Percentiles rank a stretch among this genome's conserved stretches.
Conservation (phyloP, 768 basidiomycete genomes). For the Boletellus ananiceps region DNA sequence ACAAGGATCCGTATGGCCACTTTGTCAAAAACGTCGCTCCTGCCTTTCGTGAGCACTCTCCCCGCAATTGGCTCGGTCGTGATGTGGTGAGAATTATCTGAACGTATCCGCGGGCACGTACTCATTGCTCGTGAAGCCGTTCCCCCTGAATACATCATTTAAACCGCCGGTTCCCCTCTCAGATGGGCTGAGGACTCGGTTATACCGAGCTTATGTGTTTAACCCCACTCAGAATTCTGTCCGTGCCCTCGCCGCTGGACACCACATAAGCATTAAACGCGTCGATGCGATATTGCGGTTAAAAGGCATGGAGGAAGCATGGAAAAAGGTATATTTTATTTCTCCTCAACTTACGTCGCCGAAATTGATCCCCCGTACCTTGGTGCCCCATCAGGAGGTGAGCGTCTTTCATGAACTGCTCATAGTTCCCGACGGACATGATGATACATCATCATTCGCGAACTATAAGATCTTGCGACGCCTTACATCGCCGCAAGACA, state of each 20-base stretch:
- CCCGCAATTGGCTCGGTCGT: slow-evolving; percentile 61
- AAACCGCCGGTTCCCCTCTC: slow-evolving; percentile 75
- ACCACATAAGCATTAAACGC: slow-evolving; percentile 70
- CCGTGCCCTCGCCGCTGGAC: slow-evolving; percentile 54
- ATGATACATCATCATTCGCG: slow-evolving; percentile 72
- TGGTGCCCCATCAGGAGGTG: slow-evolving; percentile 35
- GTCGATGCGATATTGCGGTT: slow-evolving; percentile 79
- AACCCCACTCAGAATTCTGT: slow-evolving; percentile 54
- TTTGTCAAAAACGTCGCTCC: slow-evolving; percentile 19
- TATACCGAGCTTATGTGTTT: slow-evolving; percentile 60
- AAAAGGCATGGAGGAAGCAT: slow-evolving; percentile 70
- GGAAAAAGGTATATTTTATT: slow-evolving; percentile 58
- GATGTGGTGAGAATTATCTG: slow-evolving; percentile 44
- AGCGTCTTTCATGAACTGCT: slow-evolving; percentile 16
- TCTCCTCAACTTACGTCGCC: slow-evolving; percentile 1
- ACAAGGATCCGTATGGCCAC: slow-evolving; percentile 15
- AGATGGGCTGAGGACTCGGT: slow-evolving; percentile 47
- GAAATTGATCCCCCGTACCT: slow-evolving; percentile 4
- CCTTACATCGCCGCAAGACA: slow-evolving; percentile 54
- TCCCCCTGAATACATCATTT: slow-evolving; percentile 82
- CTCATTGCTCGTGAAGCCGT: slow-evolving; percentile 50
- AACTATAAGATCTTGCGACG: slow-evolving; percentile 54
- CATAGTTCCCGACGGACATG: slow-evolving; percentile 20
- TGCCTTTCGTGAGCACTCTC: slow-evolving; percentile 29
- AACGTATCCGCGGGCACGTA: not conserved